phyloP scores from a whole-genome alignment of 352 stramenopile genomes.

The Phytophthora idaei region DNA sequence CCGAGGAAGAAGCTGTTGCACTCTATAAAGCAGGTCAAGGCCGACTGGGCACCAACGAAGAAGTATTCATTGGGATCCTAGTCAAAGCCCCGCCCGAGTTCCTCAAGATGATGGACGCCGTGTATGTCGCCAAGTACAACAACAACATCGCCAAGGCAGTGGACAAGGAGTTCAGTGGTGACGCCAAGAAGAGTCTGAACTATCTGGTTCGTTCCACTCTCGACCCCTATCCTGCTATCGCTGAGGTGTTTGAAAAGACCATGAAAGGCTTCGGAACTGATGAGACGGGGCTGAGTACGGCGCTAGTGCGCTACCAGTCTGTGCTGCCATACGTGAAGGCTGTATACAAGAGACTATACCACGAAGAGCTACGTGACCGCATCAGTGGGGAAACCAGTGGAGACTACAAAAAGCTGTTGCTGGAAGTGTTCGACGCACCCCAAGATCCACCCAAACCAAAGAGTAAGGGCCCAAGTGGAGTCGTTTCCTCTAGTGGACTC shows the following conservation, averaged over 20 bases:
- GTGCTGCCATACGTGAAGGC: constrained; percentile 58
- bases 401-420: constrained; percentile 64
- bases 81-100: constrained; percentile 63
- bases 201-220: constrained; percentile 62
- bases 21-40: constrained; percentile 85
- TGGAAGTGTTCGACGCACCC: constrained; percentile 75
- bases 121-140: constrained; percentile 81
- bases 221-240: constrained; percentile 70
- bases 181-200: constrained; percentile 73
- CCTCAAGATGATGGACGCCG: constrained; percentile 69
- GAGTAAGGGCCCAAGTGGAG: constrained; percentile 17
- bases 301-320: constrained; percentile 65
- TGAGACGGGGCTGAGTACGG: constrained; percentile 58
- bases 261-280: constrained; percentile 79
- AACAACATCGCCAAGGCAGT: constrained; percentile 81
- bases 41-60: constrained; percentile 74
- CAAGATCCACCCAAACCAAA: constrained; percentile 42
- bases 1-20: constrained; percentile 60
- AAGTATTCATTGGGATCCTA: constrained; percentile 68
- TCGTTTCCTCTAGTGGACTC: constrained; percentile 3
- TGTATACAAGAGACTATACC: constrained; percentile 63
- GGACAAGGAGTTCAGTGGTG: constrained; percentile 83
- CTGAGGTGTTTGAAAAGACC: constrained; percentile 71
- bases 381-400: constrained; percentile 67
- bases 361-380: constrained; percentile 62